Percentiles rank a stretch among this genome's conserved stretches.
phyloP scores from a whole-genome alignment of 1,284 basidiomycete species.

The Boletus coffeatus region DNA sequence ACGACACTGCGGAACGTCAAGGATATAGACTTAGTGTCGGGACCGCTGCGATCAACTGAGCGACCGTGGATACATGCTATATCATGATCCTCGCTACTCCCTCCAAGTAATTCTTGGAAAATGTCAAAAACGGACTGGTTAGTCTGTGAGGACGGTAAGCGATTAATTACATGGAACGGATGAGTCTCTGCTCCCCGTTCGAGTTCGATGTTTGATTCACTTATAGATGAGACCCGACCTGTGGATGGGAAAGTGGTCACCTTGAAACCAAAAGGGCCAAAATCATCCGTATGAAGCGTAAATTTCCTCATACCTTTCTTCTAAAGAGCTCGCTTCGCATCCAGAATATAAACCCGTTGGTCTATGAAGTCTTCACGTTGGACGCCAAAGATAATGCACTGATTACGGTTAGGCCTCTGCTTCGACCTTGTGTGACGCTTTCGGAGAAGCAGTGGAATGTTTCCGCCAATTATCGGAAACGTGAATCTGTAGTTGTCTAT shows the following conservation, averaged over 20 bases:
- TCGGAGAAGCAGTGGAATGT: constrained; percentile 33
- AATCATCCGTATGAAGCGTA: no score
- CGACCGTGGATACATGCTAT: constrained; percentile 31
- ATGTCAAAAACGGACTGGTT: constrained; percentile 2
- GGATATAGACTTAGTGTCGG: constrained; percentile 8
- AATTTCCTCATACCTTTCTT: no score
- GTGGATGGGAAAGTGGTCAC: no score
- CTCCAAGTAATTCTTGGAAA: constrained; percentile 33
- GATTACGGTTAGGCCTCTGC: constrained; percentile 31
- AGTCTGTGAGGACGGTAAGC: no score
- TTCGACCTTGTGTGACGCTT: constrained; percentile 31
- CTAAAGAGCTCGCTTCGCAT: no score
- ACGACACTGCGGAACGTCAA: no score
- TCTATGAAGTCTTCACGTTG: no score
- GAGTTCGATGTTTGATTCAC: no score
- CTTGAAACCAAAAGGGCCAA: no score
- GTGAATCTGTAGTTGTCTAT: neutral
- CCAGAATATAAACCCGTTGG: no score
- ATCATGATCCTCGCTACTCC: constrained; percentile 31
- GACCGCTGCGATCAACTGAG: constrained; percentile 23
- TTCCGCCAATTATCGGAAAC: constrained; percentile 32
- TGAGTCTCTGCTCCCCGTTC: neutral
- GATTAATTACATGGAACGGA: no score
- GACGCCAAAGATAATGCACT: neutral
- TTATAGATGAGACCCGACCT: no score